Percentiles rank a stretch among this genome's conserved stretches.
These are phyloP conservation scores for Trametes meyenii DNA, from an alignment of 768 basidiomycete genomes.

Conservation along the genomic window DNA sequence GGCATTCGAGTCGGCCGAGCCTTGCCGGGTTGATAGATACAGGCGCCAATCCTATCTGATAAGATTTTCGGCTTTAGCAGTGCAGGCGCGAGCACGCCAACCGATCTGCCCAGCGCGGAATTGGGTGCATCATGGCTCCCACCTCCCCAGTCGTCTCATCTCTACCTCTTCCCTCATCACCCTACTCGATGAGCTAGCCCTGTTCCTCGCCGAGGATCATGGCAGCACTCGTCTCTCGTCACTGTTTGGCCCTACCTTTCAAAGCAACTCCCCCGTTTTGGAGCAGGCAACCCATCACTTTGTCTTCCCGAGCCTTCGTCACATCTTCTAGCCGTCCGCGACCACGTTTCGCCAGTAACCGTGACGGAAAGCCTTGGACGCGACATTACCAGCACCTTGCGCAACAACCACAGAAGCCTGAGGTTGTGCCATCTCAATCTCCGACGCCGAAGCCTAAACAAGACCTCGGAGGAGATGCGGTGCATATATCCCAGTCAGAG, in stretches of 20 bases:
- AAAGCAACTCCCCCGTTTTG: background rate
- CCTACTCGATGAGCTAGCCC: background rate
- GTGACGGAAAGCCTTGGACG: background rate
- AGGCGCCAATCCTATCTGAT: constrained; percentile 8
- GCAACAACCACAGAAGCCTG: constrained; percentile 7
- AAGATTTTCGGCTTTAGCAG: background rate
- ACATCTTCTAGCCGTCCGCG: background rate
- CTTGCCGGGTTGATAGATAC: too few relatives aligned
- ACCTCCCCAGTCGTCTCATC: background rate
- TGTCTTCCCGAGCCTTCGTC: background rate
- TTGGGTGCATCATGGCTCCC: constrained; percentile 2
- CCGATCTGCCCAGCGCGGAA: constrained; percentile 6
- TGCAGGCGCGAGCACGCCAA: constrained; percentile 10
- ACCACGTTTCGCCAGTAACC: background rate
- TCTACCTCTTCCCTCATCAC: background rate
- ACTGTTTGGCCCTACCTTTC: constrained; percentile 4
- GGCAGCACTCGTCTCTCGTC: constrained; percentile 8
- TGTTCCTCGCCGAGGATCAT: background rate
- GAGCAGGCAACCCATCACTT: background rate
- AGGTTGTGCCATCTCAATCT: background rate
- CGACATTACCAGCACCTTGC: constrained; percentile 11
- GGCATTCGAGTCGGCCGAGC: background rate
- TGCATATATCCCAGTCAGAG: constrained; percentile 33
- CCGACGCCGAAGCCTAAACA: constrained; percentile 11
- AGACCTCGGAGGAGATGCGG: constrained; percentile 14